A percentile compares a stretch with the other conserved stretches of the same genome.
These are phyloP conservation scores for Thelephora aurantiotincta DNA, from an alignment of 768 basidiomycete genomes.

Conservation along the genomic window DNA sequence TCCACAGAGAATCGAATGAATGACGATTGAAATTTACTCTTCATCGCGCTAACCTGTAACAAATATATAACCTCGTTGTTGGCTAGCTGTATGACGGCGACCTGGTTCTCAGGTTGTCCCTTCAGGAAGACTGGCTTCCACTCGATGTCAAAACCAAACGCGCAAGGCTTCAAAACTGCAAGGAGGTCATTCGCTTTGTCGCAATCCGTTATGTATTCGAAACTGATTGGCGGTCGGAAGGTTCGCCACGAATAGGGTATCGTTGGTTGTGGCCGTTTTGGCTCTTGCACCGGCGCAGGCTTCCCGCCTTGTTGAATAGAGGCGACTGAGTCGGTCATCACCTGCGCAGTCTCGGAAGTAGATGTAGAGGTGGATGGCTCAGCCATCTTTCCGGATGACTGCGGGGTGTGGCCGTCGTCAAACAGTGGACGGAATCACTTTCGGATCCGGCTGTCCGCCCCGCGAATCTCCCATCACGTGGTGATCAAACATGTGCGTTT, in stretches of 20 bases:
- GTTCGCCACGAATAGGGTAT: background rate
- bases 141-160: constrained; percentile 62
- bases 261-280: background rate
- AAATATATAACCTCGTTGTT: constrained; percentile 40
- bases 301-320: background rate
- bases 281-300: background rate
- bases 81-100: constrained; percentile 65
- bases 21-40: constrained; percentile 14
- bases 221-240: background rate
- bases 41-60: constrained; percentile 53
- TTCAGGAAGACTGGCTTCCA: constrained; percentile 55
- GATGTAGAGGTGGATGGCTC: background rate
- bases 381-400: background rate
- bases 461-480: background rate
- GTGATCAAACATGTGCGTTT: too few species aligned
- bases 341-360: background rate
- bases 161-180: constrained; percentile 8
- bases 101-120: constrained; percentile 44
- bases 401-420: background rate
- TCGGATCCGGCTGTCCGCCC: background rate
- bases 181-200: constrained; percentile 9
- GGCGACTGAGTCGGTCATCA: background rate
- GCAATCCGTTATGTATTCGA: constrained; percentile 10
- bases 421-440: background rate
- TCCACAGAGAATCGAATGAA: background rate